Evolutionary conservation across 148 eudicot genomes (phyloP), one percentile per base, ranked within the genome.

Genomic region (Rhododendron ovatum): DNA sequence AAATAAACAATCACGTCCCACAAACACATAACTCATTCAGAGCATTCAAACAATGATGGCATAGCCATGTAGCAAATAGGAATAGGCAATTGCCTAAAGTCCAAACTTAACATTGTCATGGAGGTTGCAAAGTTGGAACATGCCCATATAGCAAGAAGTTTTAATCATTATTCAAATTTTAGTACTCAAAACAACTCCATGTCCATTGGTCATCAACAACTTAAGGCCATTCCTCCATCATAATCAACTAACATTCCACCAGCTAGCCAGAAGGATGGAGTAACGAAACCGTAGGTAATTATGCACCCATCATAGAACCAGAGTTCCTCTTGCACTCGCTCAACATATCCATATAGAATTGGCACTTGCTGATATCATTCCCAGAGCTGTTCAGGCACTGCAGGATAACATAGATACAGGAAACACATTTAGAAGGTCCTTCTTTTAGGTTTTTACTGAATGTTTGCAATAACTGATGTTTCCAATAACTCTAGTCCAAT

Each of bases 301-400:
- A 93, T 81, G 91, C 92, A 84, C 88, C 85, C 87, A 92, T 86
- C 79, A 84, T 82, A 14, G 92, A 86, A 12, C 95, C 93, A 17
- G 98, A 90, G 93, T 87, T 93, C 87, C 88, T 93, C 86, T 59
- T 83, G 98, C 98, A 96, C 50, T 96, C 96, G 12, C 88, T 80
- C 92, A 96, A 71, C 98, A 96, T 96, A 85, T 96, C 98, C 92
- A 96, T 91, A 88, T 96, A 96, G 91, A 95, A 94, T 88, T 96
- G 99, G 85, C 99, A 96, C 91, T 90, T 94, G 93, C 98, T 90
- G 63, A 96, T 91, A 84, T 95, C 99, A 13, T 88, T 94, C 37
- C 95, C 99, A 81, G 74, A 92, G 91, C 83, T 86, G 84, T 92
- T 94, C 86, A 96, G 14, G 86, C 94, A 96, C 98, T 92, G 93